Base-by-base conservation (phyloP, 1,284 basidiomycete species). In the Sanghuangporus baumii region DNA sequence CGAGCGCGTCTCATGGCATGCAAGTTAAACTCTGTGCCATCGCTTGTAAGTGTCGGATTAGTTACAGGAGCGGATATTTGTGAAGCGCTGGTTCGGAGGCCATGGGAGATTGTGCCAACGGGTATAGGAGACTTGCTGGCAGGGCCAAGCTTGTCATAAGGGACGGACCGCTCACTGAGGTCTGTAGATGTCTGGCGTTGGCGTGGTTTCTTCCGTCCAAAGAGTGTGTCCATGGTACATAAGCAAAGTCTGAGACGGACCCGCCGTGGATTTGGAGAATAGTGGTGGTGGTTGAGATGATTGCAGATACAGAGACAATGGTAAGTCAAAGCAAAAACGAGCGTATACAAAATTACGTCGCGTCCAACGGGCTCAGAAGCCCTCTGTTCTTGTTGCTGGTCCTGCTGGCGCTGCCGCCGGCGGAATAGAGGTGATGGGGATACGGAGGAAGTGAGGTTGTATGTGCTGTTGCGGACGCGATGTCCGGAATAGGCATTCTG, bases 11-110 rank as follows among this genome's bases (percentile, higher is more conserved):
- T 76, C 67, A 83, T 73, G 20, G 77, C 76, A 69, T 78, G 83
- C 62, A 81, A 77, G 72, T 86, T 88, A 69, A 89, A 74, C 66
- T 89, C 88, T 12, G 86, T 86, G 55, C 89, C 89, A 69, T 81
- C 78, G 60, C 80, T 65, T 3, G 88, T 89, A 59, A 91, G 81
- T 8, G 85, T 83, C 12, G 89, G 89, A 69, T 91, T 91, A 16
- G 89, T 89, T 68, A 87, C 86, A 5, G 89, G 89, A 4, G 89
- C 89, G 47, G 88, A 91, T 65, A 91, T 91, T 40, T 59, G 62
- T 1, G 67, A 66, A 46, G 59, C 69, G 46, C 66, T 55, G 38
- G 79, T 79, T 70, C 83, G 78, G 50, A 85, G 71, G 40, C 80
- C 83, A 70, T 86, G 84, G 36, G 81, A 84, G 56, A 81, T 73